These are phyloP conservation scores for Drechslerella dactyloides DNA, from an alignment of 2,329 filamentous ascomycete genomes.

Conservation along the genomic window DNA sequence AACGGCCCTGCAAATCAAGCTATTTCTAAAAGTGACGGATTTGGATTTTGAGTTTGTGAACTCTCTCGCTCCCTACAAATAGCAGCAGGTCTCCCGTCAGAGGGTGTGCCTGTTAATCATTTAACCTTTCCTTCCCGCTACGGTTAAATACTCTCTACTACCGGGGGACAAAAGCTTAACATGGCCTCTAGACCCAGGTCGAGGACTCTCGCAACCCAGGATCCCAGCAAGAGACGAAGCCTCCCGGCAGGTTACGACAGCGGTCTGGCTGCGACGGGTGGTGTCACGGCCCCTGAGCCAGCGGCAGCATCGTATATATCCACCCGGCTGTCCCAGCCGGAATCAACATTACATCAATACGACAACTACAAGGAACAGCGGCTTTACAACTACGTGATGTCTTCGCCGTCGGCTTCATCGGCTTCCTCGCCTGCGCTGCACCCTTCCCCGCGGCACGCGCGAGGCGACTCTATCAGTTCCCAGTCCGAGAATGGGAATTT, in stretches of 20 bases:
- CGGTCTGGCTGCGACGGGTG: not conserved
- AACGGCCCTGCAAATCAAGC: conserved; percentile 1
- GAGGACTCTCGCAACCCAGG: conserved; percentile 23
- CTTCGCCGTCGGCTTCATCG: conserved; percentile 18
- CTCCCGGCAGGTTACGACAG: conserved; percentile 21
- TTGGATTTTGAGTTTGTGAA: conserved; percentile 32
- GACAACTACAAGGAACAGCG: conserved; percentile 47
- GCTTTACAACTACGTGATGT: conserved; percentile 50
- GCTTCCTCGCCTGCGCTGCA: conserved; percentile 9
- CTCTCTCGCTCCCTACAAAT: too few species aligned
- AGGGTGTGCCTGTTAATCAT: too few species aligned
- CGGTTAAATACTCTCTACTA: not conserved
- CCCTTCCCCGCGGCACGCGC: conserved; percentile 21
- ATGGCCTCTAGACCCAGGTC: conserved; percentile 41
- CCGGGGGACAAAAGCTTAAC: conserved; percentile 10
- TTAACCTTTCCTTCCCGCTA: not conserved
- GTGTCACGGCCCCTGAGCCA: conserved; percentile 47
- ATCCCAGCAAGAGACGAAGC: conserved; percentile 23
- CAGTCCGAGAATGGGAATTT: conserved; percentile 39
- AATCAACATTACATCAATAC: conserved; percentile 30
- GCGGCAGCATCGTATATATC: conserved; percentile 50
- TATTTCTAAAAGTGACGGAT: conserved; percentile 24
- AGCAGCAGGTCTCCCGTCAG: too few species aligned
- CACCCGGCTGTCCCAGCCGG: conserved; percentile 36
- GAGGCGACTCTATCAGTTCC: conserved; percentile 27